Evolutionary conservation across 2,329 filamentous ascomycete species (phyloP), one percentile per base, ranked within the genome.

Genomic region (Fusarium nelsonii): DNA sequence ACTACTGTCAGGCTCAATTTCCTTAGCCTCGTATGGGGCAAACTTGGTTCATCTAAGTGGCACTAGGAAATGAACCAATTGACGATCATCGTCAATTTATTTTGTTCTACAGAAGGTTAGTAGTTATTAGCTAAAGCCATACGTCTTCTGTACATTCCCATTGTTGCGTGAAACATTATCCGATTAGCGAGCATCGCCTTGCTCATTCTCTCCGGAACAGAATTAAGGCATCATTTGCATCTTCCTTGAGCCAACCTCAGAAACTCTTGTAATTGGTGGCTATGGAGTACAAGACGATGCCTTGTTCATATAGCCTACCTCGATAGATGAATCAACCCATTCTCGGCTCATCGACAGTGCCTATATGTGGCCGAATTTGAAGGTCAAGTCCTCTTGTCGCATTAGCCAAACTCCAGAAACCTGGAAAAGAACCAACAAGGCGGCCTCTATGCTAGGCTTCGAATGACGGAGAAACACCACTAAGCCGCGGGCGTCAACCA

Each of bases 31-130:
- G 15, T 37, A 48, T 36, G 16, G 44, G 26, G 18, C 37, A 36
- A 34, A 14, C 32, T 45, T 43, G 36, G 41, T 48, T 40, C 34
- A 36, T 48, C 37, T 16, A 18, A 51, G 45, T n/a, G 48, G 28
- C 20, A 54, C 43, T 30, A 39, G 43, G 30, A 37, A 57, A 63
- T 57, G 43, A 63, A 49, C 49, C 43, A 32, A 57, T 49, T 57
- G 50, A 34, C 44, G 41, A 63, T 63, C 50, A 32, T 26, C 34
- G 41, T 28, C 28, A 33, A 34, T 14, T 53, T 53, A 34, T 14
- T 53, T 53, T 39, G 15, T 54, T 41, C 12, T 43, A 23, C 11
- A 26, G 20, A 20, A 20, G 20, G 20, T 20, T 20, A 20, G 20
- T 20, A 20, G 20, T 20, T 20, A 20, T 20, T 54, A 33, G n/a